These are phyloP conservation scores for Thuidium tamariscinum DNA, from an alignment of 225 moss, liverwort and hornwort species.

Conservation along the genomic window DNA sequence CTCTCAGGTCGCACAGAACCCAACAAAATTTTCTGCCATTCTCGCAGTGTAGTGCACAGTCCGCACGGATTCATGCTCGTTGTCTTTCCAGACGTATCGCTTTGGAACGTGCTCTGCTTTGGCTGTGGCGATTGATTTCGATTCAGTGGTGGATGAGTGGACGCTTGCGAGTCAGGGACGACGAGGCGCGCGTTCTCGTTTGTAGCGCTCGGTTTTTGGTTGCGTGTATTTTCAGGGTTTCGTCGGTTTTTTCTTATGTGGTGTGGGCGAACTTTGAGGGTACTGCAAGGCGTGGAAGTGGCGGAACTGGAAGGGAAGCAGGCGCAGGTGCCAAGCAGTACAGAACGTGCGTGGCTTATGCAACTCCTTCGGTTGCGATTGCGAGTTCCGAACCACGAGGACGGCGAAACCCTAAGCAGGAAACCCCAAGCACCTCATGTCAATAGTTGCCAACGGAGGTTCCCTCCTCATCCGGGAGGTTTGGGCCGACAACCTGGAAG, in stretches of 20 bases:
- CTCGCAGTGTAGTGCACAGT: not conserved
- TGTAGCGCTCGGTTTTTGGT: not conserved
- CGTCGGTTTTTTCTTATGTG: slow-evolving; percentile 28
- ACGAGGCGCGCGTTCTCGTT: not conserved
- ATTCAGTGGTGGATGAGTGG: not conserved
- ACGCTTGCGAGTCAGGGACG: not conserved
- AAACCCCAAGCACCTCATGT: slow-evolving; percentile 44
- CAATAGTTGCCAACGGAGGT: slow-evolving; percentile 53
- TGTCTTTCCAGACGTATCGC: not conserved
- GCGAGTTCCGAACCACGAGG: not conserved
- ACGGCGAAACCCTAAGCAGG: slow-evolving; percentile 33
- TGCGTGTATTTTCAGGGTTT: not conserved
- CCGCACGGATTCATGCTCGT: not conserved
- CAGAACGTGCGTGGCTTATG: slow-evolving; percentile 21
- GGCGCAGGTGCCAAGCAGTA: not conserved
- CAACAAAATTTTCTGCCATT: not conserved
- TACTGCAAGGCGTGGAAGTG: slow-evolving; percentile 8
- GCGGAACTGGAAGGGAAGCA: not conserved
- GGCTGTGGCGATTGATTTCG: not conserved
- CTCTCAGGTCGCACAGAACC: not conserved
- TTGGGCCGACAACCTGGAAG: slow-evolving; percentile 99
- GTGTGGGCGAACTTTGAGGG: slow-evolving; percentile 25
- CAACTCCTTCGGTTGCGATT: slow-evolving; percentile 9
- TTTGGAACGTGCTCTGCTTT: not conserved
- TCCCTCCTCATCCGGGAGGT: slow-evolving; percentile 99